phyloP scores from a whole-genome alignment of 208 protist genomes.

The Zelonia costaricensis region DNA sequence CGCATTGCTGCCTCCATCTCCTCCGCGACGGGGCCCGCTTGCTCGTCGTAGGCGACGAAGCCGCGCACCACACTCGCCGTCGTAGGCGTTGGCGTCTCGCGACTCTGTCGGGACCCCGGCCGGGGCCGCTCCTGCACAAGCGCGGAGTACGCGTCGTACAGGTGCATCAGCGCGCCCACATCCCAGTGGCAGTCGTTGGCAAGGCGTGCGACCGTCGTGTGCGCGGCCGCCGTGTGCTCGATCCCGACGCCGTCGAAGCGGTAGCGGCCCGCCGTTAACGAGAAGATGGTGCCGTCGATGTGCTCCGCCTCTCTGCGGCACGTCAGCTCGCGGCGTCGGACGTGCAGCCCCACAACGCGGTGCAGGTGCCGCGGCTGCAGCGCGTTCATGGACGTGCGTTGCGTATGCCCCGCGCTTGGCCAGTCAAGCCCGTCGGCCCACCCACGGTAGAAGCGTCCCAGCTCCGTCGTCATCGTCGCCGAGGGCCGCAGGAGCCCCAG shows the following conservation, averaged over 20 bases:
- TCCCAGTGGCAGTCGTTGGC: constrained; percentile 19
- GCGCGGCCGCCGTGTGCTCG: neutral
- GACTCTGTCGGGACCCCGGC: neutral
- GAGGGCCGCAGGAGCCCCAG: constrained; percentile 20
- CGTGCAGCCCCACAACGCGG: constrained; percentile 9
- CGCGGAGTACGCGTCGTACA: neutral
- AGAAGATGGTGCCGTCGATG: neutral
- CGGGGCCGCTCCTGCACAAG: neutral
- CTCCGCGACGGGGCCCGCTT: constrained; percentile 2
- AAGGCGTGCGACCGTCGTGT: constrained; percentile 10
- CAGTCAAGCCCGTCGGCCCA: constrained; percentile 9
- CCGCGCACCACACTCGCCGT: neutral
- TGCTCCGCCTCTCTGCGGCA: constrained; percentile 16
- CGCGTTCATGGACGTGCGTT: constrained; percentile 4
- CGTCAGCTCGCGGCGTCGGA: constrained; percentile 14
- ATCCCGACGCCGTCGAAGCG: constrained; percentile 1
- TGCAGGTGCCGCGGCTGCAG: constrained; percentile 14
- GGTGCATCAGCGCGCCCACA: neutral
- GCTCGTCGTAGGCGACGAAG: constrained; percentile 17
- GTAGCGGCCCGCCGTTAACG: constrained; percentile 7
- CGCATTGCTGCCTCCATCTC: constrained; percentile 16
- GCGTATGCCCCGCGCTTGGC: constrained; percentile 5
- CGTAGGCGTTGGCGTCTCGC: neutral
- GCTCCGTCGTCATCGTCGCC: constrained; percentile 8
- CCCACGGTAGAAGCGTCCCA: constrained; percentile 20